Conservation (phyloP, 2,329 filamentous ascomycete species). For the Paradendryphiella salina region DNA sequence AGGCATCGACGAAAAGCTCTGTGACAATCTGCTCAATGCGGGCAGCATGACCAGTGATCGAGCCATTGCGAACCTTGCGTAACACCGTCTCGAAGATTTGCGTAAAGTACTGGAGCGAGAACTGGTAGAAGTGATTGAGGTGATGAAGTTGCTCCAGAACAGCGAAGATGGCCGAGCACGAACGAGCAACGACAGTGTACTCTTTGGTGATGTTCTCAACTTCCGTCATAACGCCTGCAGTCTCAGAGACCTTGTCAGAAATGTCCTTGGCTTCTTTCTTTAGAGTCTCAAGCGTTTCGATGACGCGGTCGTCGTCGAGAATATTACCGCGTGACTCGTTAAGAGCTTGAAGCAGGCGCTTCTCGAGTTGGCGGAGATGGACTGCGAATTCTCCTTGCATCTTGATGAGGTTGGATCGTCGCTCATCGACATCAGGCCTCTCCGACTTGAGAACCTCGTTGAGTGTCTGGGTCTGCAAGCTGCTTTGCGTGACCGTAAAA, state of each 20-base stretch:
- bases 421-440: constrained; percentile 93
- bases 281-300: constrained; percentile 93
- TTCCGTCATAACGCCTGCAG: constrained; percentile 96
- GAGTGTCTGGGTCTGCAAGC: constrained; percentile 94
- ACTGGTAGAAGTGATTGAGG: constrained; percentile 99
- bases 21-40: constrained; percentile 89
- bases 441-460: constrained; percentile 98
- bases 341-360: constrained; percentile 87
- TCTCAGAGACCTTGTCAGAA: constrained; percentile 92
- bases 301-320: constrained; percentile 96
- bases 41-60: constrained; percentile 72
- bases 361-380: constrained; percentile 94
- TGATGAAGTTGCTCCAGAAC: constrained; percentile 96
- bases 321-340: constrained; percentile 98
- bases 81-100: constrained; percentile 96
- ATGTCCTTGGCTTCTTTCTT: constrained; percentile 98
- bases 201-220: constrained; percentile 94
- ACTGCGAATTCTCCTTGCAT: constrained; percentile 98
- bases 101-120: constrained; percentile 96
- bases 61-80: constrained; percentile 73
- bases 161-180: constrained; percentile 96
- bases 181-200: constrained; percentile 89
- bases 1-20: constrained; percentile 88
- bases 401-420: constrained; percentile 96
- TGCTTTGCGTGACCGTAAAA: constrained; percentile 98